These are phyloP conservation scores for Rhexocercosporidium sp. DNA, from an alignment of 2,329 filamentous ascomycete genomes.

Conservation along the genomic window DNA sequence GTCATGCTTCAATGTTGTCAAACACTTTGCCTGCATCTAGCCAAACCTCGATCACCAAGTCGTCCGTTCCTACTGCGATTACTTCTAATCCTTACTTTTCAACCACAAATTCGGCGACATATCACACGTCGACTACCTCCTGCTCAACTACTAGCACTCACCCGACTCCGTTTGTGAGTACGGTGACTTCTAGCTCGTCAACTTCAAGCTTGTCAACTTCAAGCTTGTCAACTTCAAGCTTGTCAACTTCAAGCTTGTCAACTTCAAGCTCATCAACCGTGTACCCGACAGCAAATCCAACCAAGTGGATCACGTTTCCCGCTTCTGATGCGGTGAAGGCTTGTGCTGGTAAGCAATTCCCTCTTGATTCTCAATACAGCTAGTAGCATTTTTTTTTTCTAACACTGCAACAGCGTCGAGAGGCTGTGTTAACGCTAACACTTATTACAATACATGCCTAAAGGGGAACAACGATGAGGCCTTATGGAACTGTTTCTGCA, in stretches of 20 bases:
- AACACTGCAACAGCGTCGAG: not conserved
- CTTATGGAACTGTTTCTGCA: not conserved
- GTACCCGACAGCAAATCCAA: not conserved
- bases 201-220: not conserved
- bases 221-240: not conserved
- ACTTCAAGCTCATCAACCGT: not conserved
- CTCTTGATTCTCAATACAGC: too few relatives aligned
- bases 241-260: not conserved
- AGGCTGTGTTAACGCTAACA: not conserved
- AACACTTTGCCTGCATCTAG: not conserved
- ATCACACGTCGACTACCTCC: not conserved
- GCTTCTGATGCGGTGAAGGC: not conserved
- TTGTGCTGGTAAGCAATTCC: conserved; percentile 5
- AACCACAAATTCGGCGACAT: too few relatives aligned
- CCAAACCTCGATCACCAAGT: not conserved
- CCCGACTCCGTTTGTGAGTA: too few relatives aligned
- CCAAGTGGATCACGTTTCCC: conserved; percentile 5
- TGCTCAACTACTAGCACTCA: not conserved
- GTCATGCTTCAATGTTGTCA: not conserved
- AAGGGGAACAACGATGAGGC: not conserved
- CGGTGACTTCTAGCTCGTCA: too few relatives aligned
- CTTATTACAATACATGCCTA: not conserved
- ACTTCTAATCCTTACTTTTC: too few relatives aligned
- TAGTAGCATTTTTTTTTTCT: too few relatives aligned
- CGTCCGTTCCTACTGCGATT: not conserved